These are phyloP conservation scores for Mallotus nudiflorus DNA, from an alignment of 345 rosid species.

Conservation along the genomic window DNA sequence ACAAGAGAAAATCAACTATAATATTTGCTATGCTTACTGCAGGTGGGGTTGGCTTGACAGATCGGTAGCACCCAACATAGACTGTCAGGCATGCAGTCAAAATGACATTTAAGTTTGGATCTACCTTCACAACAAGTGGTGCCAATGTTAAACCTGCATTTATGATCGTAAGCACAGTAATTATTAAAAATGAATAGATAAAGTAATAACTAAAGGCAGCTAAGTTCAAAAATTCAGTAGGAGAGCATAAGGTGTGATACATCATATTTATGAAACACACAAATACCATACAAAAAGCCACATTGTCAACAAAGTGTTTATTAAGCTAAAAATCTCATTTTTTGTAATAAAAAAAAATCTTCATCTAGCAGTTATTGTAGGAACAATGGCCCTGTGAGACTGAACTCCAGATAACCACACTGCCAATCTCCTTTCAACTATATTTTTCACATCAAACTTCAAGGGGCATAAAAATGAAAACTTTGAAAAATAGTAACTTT, in stretches of 20 bases:
- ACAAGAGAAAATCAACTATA: not conserved
- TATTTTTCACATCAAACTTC: not conserved
- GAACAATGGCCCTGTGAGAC: not conserved
- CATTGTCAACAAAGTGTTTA: too few relatives aligned
- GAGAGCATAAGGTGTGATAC: not conserved
- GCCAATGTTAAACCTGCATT: constrained; percentile 84
- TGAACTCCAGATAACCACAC: not conserved
- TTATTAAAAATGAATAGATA: not conserved
- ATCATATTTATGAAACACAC: not conserved
- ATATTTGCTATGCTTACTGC: constrained; percentile 43
- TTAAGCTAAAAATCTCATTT: too few relatives aligned
- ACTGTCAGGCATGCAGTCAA: constrained; percentile 92
- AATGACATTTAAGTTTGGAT: constrained; percentile 87
- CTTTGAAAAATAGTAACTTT: not conserved
- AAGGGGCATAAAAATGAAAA: not conserved
- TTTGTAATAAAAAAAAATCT: not conserved
- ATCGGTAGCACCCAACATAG: constrained; percentile 94
- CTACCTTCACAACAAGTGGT: constrained; percentile 83
- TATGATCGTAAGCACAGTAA: not conserved
- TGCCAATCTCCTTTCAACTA: not conserved
- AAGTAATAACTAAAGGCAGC: not conserved
- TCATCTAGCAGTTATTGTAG: not conserved
- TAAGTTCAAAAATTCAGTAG: not conserved
- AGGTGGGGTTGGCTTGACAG: constrained; percentile 95
- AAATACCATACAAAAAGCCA: not conserved